Percentiles rank a stretch among this genome's conserved stretches.
phyloP scores from a whole-genome alignment of 2,329 filamentous ascomycete genomes.

The Xylaria multiplex region DNA sequence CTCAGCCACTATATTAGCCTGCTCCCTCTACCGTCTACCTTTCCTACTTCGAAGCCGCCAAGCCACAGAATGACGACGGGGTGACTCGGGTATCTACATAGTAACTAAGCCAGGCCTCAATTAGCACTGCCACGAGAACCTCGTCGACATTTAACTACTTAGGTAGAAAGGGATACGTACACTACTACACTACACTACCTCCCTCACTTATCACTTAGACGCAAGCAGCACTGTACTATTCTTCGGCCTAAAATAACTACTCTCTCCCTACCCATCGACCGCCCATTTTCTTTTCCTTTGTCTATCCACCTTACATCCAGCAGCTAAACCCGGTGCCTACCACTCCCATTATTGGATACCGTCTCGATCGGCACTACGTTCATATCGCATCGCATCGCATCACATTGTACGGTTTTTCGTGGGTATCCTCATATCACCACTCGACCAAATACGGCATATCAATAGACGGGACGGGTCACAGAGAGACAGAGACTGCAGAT shows the following conservation, averaged over 20 bases:
- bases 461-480: not conserved
- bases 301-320: not conserved
- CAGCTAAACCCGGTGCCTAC: constrained; percentile 1
- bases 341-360: constrained; percentile 7
- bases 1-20: not conserved
- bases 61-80: constrained; percentile 36
- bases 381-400: constrained; percentile 3
- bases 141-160: constrained; percentile 20
- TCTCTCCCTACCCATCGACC: not conserved
- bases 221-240: not conserved
- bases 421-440: not conserved
- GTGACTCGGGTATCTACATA: constrained; percentile 18
- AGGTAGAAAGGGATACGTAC: not conserved
- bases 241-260: constrained; percentile 13
- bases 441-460: constrained; percentile 3
- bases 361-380: not conserved
- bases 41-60: constrained; percentile 18
- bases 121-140: constrained; percentile 41
- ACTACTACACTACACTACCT: not conserved
- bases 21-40: not conserved
- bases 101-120: constrained; percentile 14
- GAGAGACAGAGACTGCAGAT: not conserved
- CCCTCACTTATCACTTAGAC: not conserved
- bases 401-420: not conserved
- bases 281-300: not conserved